Evolutionary conservation across 495 filamentous ascomycete species (phyloP), one percentile per base, ranked within the genome.

Genomic region (Neurospora sp.): DNA sequence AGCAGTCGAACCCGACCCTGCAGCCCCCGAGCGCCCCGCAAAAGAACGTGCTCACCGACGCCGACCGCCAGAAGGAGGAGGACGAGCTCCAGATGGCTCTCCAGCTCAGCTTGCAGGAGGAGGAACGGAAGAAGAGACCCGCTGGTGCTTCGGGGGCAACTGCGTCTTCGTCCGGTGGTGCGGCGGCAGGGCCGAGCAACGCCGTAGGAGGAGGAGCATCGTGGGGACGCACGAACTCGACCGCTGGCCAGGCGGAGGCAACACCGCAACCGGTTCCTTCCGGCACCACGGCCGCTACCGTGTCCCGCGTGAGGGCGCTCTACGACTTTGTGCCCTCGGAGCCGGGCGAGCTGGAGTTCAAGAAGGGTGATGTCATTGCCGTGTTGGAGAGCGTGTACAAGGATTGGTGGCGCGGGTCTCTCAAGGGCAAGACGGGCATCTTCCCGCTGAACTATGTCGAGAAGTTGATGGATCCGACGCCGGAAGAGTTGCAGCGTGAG

Each of bases 361-460:
- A 93, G 72, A 99, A 97, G 84, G 94, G 94, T 8, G 96, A 99
- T 83, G 91, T 97, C 61, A 99, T 99, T 81, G 95, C 96, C 11
- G 96, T 99, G 16, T 85, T 99, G 31, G 96, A 98, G 81, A 97
- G 93, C 7, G 96, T 98, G 4, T 99, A 96, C 81, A 99, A 98
- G 82, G 96, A 99, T 83, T 99, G 96, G 96, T 99, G 96, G 96
- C 96, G 97, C 78, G 96, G 96, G 5, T 96, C 94, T 61, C 82
- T 98, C 74, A 89, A 93, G 80, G 96, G 96, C 6, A 93, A 98
- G 79, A 98, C 93, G 18, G 96, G 96, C 74, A 99, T 99, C 75
- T 99, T 99, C 82, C 96, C 96, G 37, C 87, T 99, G 70, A 99
- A 99, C 82, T 99, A 99, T 81, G 96, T 99, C 27, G 96, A 99